A percentile compares a stretch with the other conserved stretches of the same genome.
Conservation (phyloP, 805 yeast genomes). For the Candida suzukii region DNA sequence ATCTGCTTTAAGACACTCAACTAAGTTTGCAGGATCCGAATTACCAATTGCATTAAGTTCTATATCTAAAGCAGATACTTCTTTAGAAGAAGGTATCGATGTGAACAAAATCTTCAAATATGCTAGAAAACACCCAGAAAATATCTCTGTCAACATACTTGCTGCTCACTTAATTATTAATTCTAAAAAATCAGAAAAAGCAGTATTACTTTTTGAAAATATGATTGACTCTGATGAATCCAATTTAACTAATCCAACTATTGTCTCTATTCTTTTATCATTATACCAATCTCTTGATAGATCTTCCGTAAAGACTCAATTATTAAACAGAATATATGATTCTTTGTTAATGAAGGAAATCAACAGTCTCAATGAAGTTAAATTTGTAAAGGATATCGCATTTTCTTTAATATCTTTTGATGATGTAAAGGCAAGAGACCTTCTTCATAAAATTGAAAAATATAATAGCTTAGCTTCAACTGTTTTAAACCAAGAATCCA, state of each 20-base stretch:
- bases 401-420: constrained; percentile 31
- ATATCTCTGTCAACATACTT: constrained; percentile 24
- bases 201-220: constrained; percentile 30
- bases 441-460: constrained; percentile 18
- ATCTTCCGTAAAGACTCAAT: constrained; percentile 21
- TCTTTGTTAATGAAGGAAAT: constrained; percentile 9
- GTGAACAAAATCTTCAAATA: constrained; percentile 27
- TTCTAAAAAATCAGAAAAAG: constrained; percentile 25
- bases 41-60: constrained; percentile 18
- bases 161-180: constrained; percentile 28
- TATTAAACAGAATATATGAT: constrained; percentile 26
- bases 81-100: constrained; percentile 11
- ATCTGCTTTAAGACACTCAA: constrained; percentile 11
- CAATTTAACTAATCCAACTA: constrained; percentile 31
- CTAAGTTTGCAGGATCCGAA: constrained; percentile 16
- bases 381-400: constrained; percentile 26
- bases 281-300: constrained; percentile 42
- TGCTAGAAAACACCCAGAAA: constrained; percentile 22
- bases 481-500: constrained; percentile 9
- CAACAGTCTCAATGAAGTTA: constrained; percentile 11
- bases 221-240: constrained; percentile 8
- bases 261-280: constrained; percentile 42
- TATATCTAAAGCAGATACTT: constrained; percentile 13
- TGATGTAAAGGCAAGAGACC: constrained; percentile 20
- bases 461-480: constrained; percentile 15